A percentile compares a stretch with the other conserved stretches of the same genome.
These are phyloP conservation scores for Ophiostoma pallidulum DNA, from an alignment of 2,329 filamentous ascomycete genomes.

Conservation along the genomic window DNA sequence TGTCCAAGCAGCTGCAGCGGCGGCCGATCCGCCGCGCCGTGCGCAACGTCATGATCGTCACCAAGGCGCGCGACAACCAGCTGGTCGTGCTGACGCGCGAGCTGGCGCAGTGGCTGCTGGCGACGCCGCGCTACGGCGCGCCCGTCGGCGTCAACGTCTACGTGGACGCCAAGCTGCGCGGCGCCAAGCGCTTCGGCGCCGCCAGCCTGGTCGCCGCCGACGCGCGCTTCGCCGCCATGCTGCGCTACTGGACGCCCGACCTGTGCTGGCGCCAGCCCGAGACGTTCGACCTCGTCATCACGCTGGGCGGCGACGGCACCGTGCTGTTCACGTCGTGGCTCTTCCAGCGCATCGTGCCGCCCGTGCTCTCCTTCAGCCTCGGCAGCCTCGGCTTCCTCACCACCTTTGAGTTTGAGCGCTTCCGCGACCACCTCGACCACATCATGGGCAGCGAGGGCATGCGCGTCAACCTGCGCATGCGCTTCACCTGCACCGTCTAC, in stretches of 20 bases:
- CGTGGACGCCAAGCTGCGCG: constrained; percentile 88
- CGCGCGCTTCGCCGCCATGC: constrained; percentile 67
- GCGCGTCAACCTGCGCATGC: constrained; percentile 96
- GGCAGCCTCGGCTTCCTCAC: constrained; percentile 84
- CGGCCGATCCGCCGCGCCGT: constrained; percentile 88
- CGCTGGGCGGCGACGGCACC: constrained; percentile 77
- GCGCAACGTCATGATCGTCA: constrained; percentile 94
- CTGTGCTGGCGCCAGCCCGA: constrained; percentile 91
- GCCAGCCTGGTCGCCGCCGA: constrained; percentile 63
- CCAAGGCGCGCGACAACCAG: constrained; percentile 91
- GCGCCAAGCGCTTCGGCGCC: constrained; percentile 80
- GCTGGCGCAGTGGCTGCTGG: constrained; percentile 76
- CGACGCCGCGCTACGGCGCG: constrained; percentile 79
- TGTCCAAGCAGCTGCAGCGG: constrained; percentile 88
- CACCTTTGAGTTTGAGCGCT: constrained; percentile 77
- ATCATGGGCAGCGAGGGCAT: constrained; percentile 93
- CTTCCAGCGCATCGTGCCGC: constrained; percentile 82
- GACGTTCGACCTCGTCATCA: constrained; percentile 88
- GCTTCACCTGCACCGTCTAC: constrained; percentile 96
- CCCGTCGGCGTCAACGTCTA: constrained; percentile 93
- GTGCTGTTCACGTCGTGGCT: constrained; percentile 85
- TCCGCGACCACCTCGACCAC: constrained; percentile 75
- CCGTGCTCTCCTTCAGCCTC: constrained; percentile 74
- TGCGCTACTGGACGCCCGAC: constrained; percentile 93
- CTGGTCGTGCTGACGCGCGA: constrained; percentile 84